Conservation (phyloP, 306 rosid species). For the Bauhinia variegata region DNA sequence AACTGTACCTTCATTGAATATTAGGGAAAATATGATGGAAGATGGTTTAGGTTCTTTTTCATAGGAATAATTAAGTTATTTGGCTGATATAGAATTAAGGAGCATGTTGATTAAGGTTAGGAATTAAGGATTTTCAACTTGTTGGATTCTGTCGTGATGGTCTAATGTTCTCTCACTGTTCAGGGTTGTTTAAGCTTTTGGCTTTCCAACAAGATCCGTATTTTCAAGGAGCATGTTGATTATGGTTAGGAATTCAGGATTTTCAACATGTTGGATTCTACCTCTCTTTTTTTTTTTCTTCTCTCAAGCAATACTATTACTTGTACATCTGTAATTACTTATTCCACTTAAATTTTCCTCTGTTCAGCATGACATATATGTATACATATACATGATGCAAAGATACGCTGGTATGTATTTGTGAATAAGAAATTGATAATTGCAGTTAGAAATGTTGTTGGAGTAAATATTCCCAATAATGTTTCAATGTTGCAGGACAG, state of each 20-base stretch:
- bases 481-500: constrained; percentile 73
- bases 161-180: constrained; percentile 26
- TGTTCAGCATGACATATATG: constrained; percentile 10
- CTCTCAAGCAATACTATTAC: not conserved
- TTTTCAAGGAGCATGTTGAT: too few relatives aligned
- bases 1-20: too few relatives aligned
- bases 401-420: not conserved
- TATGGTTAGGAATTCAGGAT: constrained; percentile 27
- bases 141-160: constrained; percentile 7
- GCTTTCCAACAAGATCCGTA: constrained; percentile 26
- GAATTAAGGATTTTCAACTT: too few relatives aligned
- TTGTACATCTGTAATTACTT: not conserved
- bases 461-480: constrained; percentile 36
- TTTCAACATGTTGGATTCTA: not conserved
- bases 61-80: too few relatives aligned
- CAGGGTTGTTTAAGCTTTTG: constrained; percentile 12
- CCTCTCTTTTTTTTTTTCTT: too few relatives aligned
- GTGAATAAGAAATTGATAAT: constrained; percentile 20
- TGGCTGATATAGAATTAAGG: too few relatives aligned
- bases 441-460: constrained; percentile 34
- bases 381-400: not conserved
- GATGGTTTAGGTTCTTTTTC: too few relatives aligned
- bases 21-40: too few relatives aligned
- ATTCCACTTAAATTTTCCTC: constrained; percentile 11
- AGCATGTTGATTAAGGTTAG: too few relatives aligned